Base-by-base conservation (phyloP, 2,329 filamentous ascomycete genomes). In the Pseudocercospora fuligena region DNA sequence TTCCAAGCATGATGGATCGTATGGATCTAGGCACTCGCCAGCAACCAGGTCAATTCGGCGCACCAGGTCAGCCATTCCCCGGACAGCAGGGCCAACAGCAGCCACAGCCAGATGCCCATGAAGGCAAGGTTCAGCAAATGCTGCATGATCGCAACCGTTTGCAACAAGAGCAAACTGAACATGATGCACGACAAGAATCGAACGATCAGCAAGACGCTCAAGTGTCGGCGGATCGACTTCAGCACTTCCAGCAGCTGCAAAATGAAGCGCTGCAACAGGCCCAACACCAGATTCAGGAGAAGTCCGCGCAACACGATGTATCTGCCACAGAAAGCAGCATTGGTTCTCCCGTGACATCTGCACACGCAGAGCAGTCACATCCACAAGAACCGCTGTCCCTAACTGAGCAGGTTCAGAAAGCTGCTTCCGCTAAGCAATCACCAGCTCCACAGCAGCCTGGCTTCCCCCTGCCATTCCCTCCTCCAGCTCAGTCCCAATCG, bases 361-460 rank as follows among this genome's bases (percentile, higher is more conserved):
- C 62, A 31, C 61, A 60, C 9, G 60, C 66, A 40, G 58, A 70
- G n/a, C 64, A 61, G 40, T 62, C 67, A 51, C 78, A 80, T 40
- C 80, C 82, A 59, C 73, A 76, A 58, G 84, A 88, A 67, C 78
- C 83, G 21, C 84, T 94, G 14, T 93, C 92, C 56, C 82, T 96
- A 63, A 93, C 92, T 4, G 90, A 97, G 77, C 92, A 94, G 78
- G 92, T 95, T 0, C 91, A 94, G 79, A 91, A 93, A 79, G 89
- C 93, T 5, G 84, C 82, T 19, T 86, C 86, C 49, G 84, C 84
- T 5, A 87, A 88, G 74, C 84, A 89, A 61, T 86, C 86, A 14
- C 82, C 84, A 7, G 82, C 83, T 69, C 78, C 82, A 29, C 70
- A 71, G 43, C 82, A 86, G 63, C 79, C 82, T 25, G 90, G 88